Base-by-base conservation (phyloP, 768 basidiomycete genomes). In the Leccinum disarticulatum region DNA sequence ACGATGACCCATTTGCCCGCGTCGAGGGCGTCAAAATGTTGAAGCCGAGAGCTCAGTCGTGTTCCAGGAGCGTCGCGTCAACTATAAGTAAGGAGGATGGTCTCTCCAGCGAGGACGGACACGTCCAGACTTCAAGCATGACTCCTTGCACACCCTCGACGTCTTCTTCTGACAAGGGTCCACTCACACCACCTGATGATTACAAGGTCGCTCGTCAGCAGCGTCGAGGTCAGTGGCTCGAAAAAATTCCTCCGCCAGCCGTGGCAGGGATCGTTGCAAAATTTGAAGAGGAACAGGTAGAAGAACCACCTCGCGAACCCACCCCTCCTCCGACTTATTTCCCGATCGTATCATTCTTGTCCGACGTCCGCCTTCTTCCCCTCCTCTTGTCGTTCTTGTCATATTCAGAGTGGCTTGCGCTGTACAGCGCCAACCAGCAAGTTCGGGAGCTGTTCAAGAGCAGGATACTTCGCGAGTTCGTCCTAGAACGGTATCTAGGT, bases 331-430 rank as follows among this genome's bases (percentile, higher is more conserved):
- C 72, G 6, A 65, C 66, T 2, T 69, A 75, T 30, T 85, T 85
- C 64, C 83, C 85, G 0, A 71, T 94, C 35, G 70, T 76, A n/a
- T 63, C 72, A 5, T 88, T 89, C 70, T 69, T 93, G 38, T 66
- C 79, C 7, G 73, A 84, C 50, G 77, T 82, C 0, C 74, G 74
- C 35, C 71, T 93, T 14, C 77, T 94, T 7, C 70, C 76, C 0
- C 64, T 70, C 6, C 68, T 93, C 27, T 74, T 94, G n/a, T 66
- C 71, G 4, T 87, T 82, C 66, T 66, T 93, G 55, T 76, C 84
- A n/a, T 94, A 90, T 66, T 81, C 78, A 58, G 88, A 93, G 47
- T 91, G 88, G 85, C 81, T 85, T 59, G 70, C 78, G 11, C 73
- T 93, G 15, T 83, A 83, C 41, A 77, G 80, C 17, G 72, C 86